phyloP scores from a whole-genome alignment of 2,329 filamentous ascomycete genomes.

The Dendryphion nanum region DNA sequence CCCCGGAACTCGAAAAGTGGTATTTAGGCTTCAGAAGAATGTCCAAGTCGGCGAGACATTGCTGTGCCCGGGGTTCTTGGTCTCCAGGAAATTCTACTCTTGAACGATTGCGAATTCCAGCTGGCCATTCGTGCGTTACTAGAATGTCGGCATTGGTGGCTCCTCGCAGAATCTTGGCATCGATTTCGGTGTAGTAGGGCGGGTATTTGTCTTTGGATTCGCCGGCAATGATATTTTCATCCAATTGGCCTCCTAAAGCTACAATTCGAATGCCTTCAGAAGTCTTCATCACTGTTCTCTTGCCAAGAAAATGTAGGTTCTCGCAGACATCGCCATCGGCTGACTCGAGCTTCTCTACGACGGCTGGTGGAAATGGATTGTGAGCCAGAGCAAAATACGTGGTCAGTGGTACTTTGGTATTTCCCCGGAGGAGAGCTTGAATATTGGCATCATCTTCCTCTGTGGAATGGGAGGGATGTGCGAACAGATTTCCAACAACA shows the following conservation, averaged over 20 bases:
- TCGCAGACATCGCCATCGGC: constrained; percentile 71
- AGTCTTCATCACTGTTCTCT: constrained; percentile 83
- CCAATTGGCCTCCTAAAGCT: constrained; percentile 73
- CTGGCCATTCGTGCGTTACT: constrained; percentile 83
- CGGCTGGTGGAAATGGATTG: constrained; percentile 65
- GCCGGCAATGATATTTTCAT: constrained; percentile 59
- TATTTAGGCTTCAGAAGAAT: constrained; percentile 83
- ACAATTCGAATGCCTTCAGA: constrained; percentile 86
- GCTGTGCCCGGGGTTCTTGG: constrained; percentile 55
- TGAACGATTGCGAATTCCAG: constrained; percentile 67
- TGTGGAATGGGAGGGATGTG: constrained; percentile 43
- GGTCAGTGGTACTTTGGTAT: constrained; percentile 71
- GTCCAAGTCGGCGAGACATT: constrained; percentile 75
- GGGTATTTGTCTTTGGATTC: constrained; percentile 70
- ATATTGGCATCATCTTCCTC: constrained; percentile 60
- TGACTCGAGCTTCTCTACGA: constrained; percentile 71
- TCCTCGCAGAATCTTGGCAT: constrained; percentile 72
- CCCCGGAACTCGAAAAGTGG: constrained; percentile 72
- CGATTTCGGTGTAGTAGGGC: constrained; percentile 74
- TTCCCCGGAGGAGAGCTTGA: constrained; percentile 67
- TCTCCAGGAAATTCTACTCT: constrained; percentile 59
- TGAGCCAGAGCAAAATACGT: constrained; percentile 88
- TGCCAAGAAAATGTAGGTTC: constrained; percentile 86
- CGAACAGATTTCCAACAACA: constrained; percentile 80
- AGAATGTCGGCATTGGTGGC: constrained; percentile 82